Conservation (phyloP, 306 rosid species). For the Casuarina cunninghamiana region DNA sequence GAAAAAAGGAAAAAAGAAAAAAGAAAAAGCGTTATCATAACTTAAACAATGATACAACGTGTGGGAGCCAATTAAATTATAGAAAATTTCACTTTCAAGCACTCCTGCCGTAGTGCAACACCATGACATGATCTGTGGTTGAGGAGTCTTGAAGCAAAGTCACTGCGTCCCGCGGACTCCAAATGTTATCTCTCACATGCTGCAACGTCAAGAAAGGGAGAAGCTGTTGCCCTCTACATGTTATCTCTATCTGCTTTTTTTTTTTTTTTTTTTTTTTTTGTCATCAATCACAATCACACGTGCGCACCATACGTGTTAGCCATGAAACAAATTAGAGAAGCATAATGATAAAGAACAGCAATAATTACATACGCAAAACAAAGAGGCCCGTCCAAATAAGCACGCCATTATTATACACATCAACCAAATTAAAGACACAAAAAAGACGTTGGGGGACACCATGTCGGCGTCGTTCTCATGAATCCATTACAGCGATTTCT, state of each 20-base stretch:
- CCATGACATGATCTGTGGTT: conserved; percentile 79
- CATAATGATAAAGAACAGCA: no score
- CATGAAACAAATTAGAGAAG: neutral
- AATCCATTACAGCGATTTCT: conserved; percentile 4
- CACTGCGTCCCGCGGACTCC: conserved; percentile 63
- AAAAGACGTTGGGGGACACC: neutral
- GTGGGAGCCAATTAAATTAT: conserved; percentile 23
- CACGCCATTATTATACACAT: no score
- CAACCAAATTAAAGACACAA: no score
- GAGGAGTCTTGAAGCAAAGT: conserved; percentile 76
- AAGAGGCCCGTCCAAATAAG: no score
- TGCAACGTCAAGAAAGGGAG: conserved; percentile 85
- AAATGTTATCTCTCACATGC: conserved; percentile 87
- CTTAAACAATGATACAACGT: conserved; percentile 44
- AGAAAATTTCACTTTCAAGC: conserved; percentile 11
- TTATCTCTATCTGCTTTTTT: conserved; percentile 82
- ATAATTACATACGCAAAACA: no score
- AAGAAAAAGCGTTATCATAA: conserved; percentile 34
- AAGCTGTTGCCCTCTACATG: conserved; percentile 86
- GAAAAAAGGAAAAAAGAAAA: neutral
- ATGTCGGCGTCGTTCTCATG: neutral
- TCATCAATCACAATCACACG: neutral
- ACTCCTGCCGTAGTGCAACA: conserved; percentile 71
- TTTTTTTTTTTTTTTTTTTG: no score
- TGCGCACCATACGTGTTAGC: neutral